A percentile compares a stretch with the other conserved stretches of the same genome.
These are phyloP conservation scores for Rugonectria rugulosa DNA, from an alignment of 2,329 filamentous ascomycete genomes.

Conservation along the genomic window DNA sequence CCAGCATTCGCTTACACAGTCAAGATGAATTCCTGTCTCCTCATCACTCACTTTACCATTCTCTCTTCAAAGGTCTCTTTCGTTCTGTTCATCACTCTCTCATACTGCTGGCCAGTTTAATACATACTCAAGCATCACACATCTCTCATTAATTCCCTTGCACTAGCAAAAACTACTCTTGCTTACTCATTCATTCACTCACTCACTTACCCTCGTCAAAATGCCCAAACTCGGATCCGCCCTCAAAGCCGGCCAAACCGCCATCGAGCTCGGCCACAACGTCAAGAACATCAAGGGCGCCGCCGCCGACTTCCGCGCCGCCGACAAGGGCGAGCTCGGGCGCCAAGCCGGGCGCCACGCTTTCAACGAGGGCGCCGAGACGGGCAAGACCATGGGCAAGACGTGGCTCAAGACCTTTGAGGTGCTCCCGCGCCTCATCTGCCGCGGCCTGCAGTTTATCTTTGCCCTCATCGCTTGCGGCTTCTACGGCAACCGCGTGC, in stretches of 20 bases:
- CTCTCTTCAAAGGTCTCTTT: no score
- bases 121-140: no score
- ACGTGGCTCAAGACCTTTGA: conserved; percentile 56
- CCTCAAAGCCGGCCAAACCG: conserved; percentile 45
- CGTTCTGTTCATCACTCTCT: no score
- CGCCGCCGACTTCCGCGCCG: conserved; percentile 41
- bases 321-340: conserved; percentile 45
- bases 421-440: conserved; percentile 56
- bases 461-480: conserved; percentile 73
- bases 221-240: conserved; percentile 43
- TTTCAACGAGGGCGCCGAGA: conserved; percentile 45
- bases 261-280: conserved; percentile 42
- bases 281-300: conserved; percentile 39
- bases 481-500: conserved; percentile 69
- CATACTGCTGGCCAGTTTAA: no score
- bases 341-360: conserved; percentile 43
- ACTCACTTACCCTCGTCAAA: conserved; percentile 8
- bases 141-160: no score
- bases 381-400: conserved; percentile 52
- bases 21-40: no score
- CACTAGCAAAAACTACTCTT: no score
- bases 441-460: conserved; percentile 74
- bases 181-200: no score
- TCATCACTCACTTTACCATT: no score
- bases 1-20: no score